phyloP scores from a whole-genome alignment of 345 rosid genomes.

The Melaleuca alternifolia region DNA sequence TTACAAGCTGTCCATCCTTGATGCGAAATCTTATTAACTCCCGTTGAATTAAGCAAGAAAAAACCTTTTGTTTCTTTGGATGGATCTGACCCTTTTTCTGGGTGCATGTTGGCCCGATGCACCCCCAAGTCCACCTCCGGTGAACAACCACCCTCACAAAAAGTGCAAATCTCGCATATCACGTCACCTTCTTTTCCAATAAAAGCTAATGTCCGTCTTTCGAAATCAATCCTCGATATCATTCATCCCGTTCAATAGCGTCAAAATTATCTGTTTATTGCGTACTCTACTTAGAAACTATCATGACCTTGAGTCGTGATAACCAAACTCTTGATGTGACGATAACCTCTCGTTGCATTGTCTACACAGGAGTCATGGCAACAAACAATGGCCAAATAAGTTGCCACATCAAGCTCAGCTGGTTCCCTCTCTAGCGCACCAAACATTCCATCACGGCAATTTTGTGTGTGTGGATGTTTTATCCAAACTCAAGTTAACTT shows the following conservation, averaged over 20 bases:
- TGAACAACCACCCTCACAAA: background rate
- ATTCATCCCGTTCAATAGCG: background rate
- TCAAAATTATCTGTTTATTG: background rate
- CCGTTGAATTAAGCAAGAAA: background rate
- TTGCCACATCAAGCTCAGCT: background rate
- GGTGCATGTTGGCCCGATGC: background rate
- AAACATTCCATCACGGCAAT: rapidly evolving
- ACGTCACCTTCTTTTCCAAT: background rate
- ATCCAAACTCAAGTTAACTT: too few relatives aligned
- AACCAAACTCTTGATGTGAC: background rate
- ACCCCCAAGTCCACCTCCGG: background rate
- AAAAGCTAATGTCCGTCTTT: background rate
- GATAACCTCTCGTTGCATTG: background rate
- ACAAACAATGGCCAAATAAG: background rate
- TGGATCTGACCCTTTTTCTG: background rate
- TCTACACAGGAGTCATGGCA: background rate
- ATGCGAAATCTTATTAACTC: background rate
- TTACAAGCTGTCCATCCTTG: background rate
- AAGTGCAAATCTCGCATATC: background rate
- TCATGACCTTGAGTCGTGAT: rapidly evolving
- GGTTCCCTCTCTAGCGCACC: background rate
- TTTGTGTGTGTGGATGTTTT: too few relatives aligned
- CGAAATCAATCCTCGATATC: background rate
- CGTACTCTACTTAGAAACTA: background rate
- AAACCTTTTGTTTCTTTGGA: background rate